phyloP scores from a whole-genome alignment of 768 basidiomycete species.

The Hydnum rufescens region DNA sequence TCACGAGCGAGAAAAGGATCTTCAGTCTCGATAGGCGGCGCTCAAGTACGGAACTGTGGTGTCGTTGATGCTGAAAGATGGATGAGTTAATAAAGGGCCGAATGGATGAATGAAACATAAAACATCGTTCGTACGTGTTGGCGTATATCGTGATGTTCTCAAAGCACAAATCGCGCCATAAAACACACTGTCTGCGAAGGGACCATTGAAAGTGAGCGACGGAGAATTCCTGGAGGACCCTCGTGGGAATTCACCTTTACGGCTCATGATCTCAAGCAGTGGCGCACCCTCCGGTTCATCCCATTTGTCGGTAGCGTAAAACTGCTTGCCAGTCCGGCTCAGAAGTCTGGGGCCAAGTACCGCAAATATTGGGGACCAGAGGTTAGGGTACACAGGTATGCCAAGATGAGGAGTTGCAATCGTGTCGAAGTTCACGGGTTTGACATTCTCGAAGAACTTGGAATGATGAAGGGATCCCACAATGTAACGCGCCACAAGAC shows the following conservation, averaged over 20 bases:
- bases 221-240: background rate
- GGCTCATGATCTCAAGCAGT: conserved; percentile 58
- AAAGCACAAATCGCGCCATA: conserved; percentile 52
- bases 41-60: conserved; percentile 68
- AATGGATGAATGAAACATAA: too few relatives aligned
- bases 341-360: conserved; percentile 47
- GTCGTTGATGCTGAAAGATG: conserved; percentile 22
- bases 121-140: conserved; percentile 35
- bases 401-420: conserved; percentile 74
- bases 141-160: conserved; percentile 57
- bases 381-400: conserved; percentile 39
- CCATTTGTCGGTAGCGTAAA: conserved; percentile 58
- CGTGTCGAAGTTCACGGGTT: conserved; percentile 65
- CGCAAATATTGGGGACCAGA: conserved; percentile 32
- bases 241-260: conserved; percentile 32
- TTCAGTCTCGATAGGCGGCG: conserved; percentile 42
- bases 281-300: conserved; percentile 37
- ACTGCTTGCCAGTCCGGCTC: conserved; percentile 63
- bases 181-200: conserved; percentile 42
- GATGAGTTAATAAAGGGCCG: background rate
- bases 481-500: conserved; percentile 61
- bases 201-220: background rate
- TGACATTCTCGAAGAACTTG: conserved; percentile 48
- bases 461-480: conserved; percentile 49
- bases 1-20: conserved; percentile 44